A percentile compares a stretch with the other conserved stretches of the same genome.
phyloP scores from a whole-genome alignment of 495 filamentous ascomycete species.

The Penicillium simplicissimum region DNA sequence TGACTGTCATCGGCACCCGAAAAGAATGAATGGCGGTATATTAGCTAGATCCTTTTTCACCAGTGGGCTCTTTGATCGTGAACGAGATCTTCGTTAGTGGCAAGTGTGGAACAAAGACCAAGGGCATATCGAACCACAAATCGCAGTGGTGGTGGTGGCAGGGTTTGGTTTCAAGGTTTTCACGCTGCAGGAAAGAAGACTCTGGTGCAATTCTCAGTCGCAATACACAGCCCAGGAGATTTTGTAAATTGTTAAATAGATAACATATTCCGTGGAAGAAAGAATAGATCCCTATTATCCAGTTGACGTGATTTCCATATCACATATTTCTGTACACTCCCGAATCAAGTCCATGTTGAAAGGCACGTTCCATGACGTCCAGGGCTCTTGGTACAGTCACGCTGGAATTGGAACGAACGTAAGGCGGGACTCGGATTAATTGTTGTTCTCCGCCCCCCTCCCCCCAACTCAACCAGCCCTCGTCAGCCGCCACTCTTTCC shows the following conservation, averaged over 20 bases:
- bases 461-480: slow-evolving; percentile 30
- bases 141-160: slow-evolving; percentile 4
- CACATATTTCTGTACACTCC: not conserved
- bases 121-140: not conserved
- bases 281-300: not conserved
- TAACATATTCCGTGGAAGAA: too few species aligned
- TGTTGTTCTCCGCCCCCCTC: slow-evolving; percentile 38
- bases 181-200: not conserved
- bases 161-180: slow-evolving; percentile 11
- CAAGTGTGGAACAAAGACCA: not conserved
- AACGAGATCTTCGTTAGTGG: not conserved
- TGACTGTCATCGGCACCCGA: not conserved
- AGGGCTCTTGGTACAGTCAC: not conserved
- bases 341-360: not conserved
- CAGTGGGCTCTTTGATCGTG: not conserved
- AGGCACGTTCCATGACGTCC: slow-evolving; percentile 1
- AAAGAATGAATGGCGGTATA: not conserved
- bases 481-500: slow-evolving; percentile 43
- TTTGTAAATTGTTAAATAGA: not conserved
- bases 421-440: slow-evolving; percentile 30
- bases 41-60: not conserved
- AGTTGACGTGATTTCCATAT: not conserved
- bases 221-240: not conserved
- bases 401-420: not conserved
- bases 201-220: not conserved